phyloP scores from a whole-genome alignment of 768 basidiomycete species.

The Neoboletus subvelutipes region DNA sequence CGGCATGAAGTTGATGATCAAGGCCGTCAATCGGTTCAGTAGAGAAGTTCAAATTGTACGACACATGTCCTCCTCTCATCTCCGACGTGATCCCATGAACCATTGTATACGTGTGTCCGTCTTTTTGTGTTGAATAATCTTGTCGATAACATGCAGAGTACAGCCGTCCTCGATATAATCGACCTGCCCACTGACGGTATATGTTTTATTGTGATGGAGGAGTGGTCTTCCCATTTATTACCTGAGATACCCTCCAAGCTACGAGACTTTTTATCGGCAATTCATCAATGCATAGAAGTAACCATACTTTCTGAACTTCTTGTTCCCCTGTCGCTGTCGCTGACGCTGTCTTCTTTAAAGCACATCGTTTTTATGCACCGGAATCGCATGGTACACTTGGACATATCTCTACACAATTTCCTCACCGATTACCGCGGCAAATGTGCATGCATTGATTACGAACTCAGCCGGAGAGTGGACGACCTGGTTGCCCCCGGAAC shows the following conservation, averaged over 20 bases:
- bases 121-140: background rate
- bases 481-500: conserved; percentile 38
- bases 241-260: conserved; percentile 50
- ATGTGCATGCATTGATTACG: conserved; percentile 76
- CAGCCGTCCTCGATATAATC: conserved; percentile 68
- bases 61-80: conserved; percentile 49
- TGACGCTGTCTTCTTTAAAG: conserved; percentile 34
- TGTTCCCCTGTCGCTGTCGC: background rate
- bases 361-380: conserved; percentile 71
- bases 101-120: conserved; percentile 68
- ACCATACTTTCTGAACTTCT: background rate
- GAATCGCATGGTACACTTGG: conserved; percentile 64
- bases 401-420: conserved; percentile 69
- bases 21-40: conserved; percentile 64
- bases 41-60: conserved; percentile 63
- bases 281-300: conserved; percentile 73
- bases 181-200: conserved; percentile 50
- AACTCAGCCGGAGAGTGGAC: conserved; percentile 58
- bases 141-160: conserved; percentile 8
- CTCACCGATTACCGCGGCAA: conserved; percentile 62
- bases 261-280: conserved; percentile 49
- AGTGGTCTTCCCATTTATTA: conserved; percentile 69
- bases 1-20: conserved; percentile 56
- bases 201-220: conserved; percentile 76
- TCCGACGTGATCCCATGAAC: conserved; percentile 63